A percentile compares a stretch with the other conserved stretches of the same genome.
Conservation (phyloP, 768 basidiomycete genomes). For the Hypsizygus marmoreus region DNA sequence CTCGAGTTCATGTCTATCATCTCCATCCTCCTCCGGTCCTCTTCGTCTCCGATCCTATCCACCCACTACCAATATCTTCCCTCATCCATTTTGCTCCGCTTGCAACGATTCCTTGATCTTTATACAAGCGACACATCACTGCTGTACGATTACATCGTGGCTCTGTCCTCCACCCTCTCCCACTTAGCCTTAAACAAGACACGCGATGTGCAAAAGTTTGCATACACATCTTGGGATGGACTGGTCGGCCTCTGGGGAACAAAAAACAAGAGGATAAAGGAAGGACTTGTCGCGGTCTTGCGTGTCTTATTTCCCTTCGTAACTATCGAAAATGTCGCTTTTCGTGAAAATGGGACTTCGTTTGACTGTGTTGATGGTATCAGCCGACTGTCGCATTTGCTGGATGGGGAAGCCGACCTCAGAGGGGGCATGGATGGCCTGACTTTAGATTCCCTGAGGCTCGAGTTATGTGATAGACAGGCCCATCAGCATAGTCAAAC, state of each 20-base stretch:
- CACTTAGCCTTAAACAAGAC: slow-evolving; percentile 80
- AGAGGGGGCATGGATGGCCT: slow-evolving; percentile 69
- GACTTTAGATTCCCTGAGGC: slow-evolving; percentile 62
- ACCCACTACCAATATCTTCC: slow-evolving; percentile 42
- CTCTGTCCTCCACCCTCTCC: slow-evolving; percentile 67
- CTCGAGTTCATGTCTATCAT: slow-evolving; percentile 73
- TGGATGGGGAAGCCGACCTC: slow-evolving; percentile 64
- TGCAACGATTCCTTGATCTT: slow-evolving; percentile 57
- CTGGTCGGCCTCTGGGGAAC: slow-evolving; percentile 77
- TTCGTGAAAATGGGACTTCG: slow-evolving; percentile 12
- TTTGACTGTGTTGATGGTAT: slow-evolving; percentile 51
- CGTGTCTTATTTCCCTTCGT: slow-evolving; percentile 74
- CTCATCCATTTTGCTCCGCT: slow-evolving; percentile 52
- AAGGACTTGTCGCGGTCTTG: slow-evolving; percentile 75
- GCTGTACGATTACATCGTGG: slow-evolving; percentile 71
- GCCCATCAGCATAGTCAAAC: slow-evolving; percentile 16
- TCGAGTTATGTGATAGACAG: slow-evolving; percentile 42
- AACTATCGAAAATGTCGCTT: slow-evolving; percentile 34
- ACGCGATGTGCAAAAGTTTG: slow-evolving; percentile 58
- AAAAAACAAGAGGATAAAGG: slow-evolving; percentile 76
- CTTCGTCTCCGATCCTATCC: slow-evolving; percentile 58
- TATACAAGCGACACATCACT: slow-evolving; percentile 79
- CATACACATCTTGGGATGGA: slow-evolving; percentile 59
- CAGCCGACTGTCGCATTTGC: slow-evolving; percentile 50
- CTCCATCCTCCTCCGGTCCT: slow-evolving; percentile 56